A percentile compares a stretch with the other conserved stretches of the same genome.
Conservation (phyloP, 768 basidiomycete species). For the Podaxis carcinomalis region DNA sequence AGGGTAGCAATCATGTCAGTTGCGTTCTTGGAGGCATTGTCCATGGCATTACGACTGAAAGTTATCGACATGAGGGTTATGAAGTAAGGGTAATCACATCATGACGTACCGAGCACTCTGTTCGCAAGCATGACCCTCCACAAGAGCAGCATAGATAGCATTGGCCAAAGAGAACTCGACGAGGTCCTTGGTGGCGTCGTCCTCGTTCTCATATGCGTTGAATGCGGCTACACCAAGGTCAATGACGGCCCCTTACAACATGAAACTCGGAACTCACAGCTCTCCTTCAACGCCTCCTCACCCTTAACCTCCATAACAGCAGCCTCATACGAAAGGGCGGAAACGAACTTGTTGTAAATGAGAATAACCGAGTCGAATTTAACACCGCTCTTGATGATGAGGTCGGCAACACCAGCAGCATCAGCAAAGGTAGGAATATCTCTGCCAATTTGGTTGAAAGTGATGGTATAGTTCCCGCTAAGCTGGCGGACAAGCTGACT, state of each 20-base stretch:
- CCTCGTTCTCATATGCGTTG: constrained; percentile 96
- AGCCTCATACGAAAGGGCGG: constrained; percentile 89
- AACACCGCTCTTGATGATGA: constrained; percentile 80
- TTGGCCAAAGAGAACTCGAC: constrained; percentile 96
- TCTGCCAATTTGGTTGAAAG: constrained; percentile 97
- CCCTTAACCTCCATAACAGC: constrained; percentile 73
- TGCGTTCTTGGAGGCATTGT: constrained; percentile 99
- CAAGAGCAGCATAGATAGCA: constrained; percentile 90
- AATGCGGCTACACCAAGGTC: constrained; percentile 59
- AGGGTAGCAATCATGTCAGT: constrained; percentile 84
- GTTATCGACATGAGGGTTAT: constrained; percentile 9
- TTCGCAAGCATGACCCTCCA: constrained; percentile 95
- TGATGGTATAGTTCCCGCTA: constrained; percentile 64
- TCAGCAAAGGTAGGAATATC: constrained; percentile 97
- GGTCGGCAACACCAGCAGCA: constrained; percentile 89
- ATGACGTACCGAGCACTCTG: constrained; percentile 74
- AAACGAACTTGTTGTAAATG: constrained; percentile 83
- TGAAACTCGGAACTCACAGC: constrained; percentile 47
- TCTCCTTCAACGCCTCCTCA: constrained; percentile 74
- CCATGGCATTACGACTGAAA: constrained; percentile 93
- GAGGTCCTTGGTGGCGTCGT: constrained; percentile 90
- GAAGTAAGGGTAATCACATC: background rate
- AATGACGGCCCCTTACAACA: background rate
- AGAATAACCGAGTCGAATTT: constrained; percentile 83
- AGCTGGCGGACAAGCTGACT: constrained; percentile 74